phyloP scores from a whole-genome alignment of 495 filamentous ascomycete species.

The Durotheca rogersii region DNA sequence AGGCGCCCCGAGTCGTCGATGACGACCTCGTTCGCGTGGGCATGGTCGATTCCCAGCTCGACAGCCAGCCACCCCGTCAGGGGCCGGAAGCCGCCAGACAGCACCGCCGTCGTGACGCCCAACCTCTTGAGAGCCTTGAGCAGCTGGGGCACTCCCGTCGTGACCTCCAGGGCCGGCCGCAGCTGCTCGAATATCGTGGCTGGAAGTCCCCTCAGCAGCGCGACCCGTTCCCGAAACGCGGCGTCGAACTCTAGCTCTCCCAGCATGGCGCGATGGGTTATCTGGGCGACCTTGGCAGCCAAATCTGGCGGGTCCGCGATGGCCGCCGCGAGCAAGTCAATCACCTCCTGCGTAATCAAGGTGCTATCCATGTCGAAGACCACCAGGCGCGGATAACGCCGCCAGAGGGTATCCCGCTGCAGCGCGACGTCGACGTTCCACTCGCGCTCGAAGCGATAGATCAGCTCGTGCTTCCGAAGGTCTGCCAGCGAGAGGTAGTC shows the following conservation, averaged over 20 bases:
- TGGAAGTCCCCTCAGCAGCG: constrained; percentile 76
- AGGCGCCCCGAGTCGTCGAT: constrained; percentile 62
- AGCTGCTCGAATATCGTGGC: constrained; percentile 80
- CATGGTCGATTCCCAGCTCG: constrained; percentile 80
- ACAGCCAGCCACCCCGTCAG: constrained; percentile 81
- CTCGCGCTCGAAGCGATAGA: constrained; percentile 79
- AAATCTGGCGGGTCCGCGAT: constrained; percentile 63
- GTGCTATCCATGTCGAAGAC: constrained; percentile 99
- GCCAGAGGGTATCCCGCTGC: constrained; percentile 68
- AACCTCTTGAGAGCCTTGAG: constrained; percentile 67
- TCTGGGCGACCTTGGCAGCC: constrained; percentile 57
- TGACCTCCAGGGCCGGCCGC: constrained; percentile 69
- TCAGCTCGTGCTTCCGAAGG: constrained; percentile 72
- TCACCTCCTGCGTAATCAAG: constrained; percentile 92
- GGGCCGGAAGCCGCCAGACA: constrained; percentile 90
- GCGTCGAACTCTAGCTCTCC: constrained; percentile 93
- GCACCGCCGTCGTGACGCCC: constrained; percentile 81
- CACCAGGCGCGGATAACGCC: constrained; percentile 74
- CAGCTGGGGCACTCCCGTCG: constrained; percentile 75
- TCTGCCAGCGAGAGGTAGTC: constrained; percentile 67
- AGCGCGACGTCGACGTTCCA: constrained; percentile 85
- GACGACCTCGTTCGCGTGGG: constrained; percentile 81
- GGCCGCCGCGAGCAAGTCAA: constrained; percentile 85
- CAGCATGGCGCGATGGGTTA: constrained; percentile 92
- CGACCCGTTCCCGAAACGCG: constrained; percentile 74